Evolutionary conservation across 2,329 filamentous ascomycete genomes (phyloP).

Genomic region (Fusarium irregulare): DNA sequence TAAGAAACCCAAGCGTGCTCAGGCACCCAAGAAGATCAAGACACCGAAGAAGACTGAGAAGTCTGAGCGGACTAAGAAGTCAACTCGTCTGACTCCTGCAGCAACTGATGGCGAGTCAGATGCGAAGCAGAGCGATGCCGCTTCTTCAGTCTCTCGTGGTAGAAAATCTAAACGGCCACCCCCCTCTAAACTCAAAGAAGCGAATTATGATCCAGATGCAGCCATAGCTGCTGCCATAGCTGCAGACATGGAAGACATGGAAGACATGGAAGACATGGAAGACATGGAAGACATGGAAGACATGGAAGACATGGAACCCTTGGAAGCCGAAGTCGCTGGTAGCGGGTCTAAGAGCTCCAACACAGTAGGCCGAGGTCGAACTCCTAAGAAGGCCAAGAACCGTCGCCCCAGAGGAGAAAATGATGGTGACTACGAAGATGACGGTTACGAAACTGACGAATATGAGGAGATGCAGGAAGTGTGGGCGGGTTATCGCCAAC

Average conservation of each 20-base stretch:
- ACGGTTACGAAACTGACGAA: constrained; percentile 8
- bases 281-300: too few species aligned
- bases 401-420: neutral
- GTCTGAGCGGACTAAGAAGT: neutral
- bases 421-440: constrained; percentile 22
- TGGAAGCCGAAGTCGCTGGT: neutral
- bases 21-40: neutral
- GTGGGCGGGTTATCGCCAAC: constrained; percentile 2
- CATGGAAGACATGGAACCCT: too few species aligned
- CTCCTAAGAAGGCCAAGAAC: constrained; percentile 1
- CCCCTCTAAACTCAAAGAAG: neutral
- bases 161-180: neutral
- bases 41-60: neutral
- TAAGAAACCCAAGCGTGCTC: neutral
- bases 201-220: neutral
- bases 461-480: constrained; percentile 1
- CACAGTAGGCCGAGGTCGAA: neutral
- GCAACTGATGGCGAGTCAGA: neutral
- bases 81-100: neutral
- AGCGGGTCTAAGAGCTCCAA: constrained; percentile 16
- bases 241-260: too few species aligned
- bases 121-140: neutral
- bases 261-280: too few species aligned
- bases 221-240: too few species aligned
- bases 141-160: constrained; percentile 3